Percentiles rank a stretch among this genome's conserved stretches.
phyloP scores from a whole-genome alignment of 2,329 filamentous ascomycete genomes.

The Trichophyton benhamiae region DNA sequence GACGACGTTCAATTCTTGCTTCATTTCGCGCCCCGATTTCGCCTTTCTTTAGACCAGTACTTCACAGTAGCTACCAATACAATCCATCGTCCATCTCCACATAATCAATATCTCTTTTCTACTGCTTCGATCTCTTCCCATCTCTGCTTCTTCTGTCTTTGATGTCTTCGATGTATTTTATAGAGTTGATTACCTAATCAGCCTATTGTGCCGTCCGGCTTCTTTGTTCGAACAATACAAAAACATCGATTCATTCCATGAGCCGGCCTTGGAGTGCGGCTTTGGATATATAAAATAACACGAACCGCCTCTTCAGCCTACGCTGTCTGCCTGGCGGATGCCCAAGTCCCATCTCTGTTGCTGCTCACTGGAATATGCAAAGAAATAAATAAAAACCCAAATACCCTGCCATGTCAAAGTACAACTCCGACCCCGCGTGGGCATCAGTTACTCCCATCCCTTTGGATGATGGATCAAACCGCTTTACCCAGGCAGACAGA shows the following conservation, averaged over 20 bases:
- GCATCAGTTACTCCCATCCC: conserved; percentile 68
- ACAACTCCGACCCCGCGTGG: conserved; percentile 59
- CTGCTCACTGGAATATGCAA: background rate
- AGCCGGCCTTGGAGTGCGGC: background rate
- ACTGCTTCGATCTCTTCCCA: too few species aligned
- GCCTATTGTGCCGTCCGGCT: background rate
- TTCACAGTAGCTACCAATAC: background rate
- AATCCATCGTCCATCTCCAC: background rate
- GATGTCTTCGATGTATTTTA: background rate
- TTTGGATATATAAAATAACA: background rate
- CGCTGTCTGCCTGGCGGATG: too few species aligned
- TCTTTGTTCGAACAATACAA: conserved; percentile 2
- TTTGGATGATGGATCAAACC: conserved; percentile 56
- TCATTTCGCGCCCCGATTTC: background rate
- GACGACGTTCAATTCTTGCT: background rate
- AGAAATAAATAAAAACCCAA: too few species aligned
- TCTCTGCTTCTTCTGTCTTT: background rate
- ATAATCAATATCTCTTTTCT: background rate
- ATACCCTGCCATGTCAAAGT: conserved; percentile 21
- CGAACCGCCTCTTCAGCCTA: background rate
- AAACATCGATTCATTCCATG: background rate
- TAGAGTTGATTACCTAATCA: background rate
- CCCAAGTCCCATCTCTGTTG: too few species aligned
- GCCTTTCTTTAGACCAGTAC: background rate
- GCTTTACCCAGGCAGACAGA: conserved; percentile 3